Conservation (phyloP, 768 basidiomycete genomes). For the Amanita pallidorosea region DNA sequence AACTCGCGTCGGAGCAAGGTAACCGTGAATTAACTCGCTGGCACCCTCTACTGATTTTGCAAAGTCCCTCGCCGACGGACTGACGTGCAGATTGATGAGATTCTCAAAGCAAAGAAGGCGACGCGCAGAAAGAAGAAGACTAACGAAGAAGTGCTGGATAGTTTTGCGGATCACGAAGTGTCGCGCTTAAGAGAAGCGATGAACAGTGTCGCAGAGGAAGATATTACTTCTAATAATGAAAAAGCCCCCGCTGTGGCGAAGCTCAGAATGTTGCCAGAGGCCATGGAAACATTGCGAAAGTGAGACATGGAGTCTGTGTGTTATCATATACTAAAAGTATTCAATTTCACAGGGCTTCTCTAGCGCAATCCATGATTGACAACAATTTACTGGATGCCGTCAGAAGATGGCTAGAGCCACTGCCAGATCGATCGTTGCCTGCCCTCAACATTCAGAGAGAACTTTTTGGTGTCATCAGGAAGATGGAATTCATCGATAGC, state of each 20-base stretch:
- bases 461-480: conserved; percentile 72
- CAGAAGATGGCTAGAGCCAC: conserved; percentile 85
- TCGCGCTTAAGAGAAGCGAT: conserved; percentile 82
- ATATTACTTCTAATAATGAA: conserved; percentile 68
- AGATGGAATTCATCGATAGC: conserved; percentile 90
- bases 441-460: conserved; percentile 93
- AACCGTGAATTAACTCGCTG: conserved; percentile 6
- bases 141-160: conserved; percentile 78
- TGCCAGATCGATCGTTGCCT: conserved; percentile 86
- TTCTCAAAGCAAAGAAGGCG: conserved; percentile 71
- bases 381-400: conserved; percentile 91
- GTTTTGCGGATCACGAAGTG: conserved; percentile 85
- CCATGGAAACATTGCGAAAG: conserved; percentile 92
- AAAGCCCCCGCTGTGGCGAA: conserved; percentile 80
- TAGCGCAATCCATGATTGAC: conserved; percentile 89
- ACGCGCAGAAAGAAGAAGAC: conserved; percentile 62
- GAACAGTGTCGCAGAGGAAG: conserved; percentile 78
- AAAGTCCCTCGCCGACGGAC: conserved; percentile 33
- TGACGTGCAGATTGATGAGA: conserved; percentile 79
- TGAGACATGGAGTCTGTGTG: conserved; percentile 17
- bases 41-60: conserved; percentile 3
- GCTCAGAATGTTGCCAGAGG: conserved; percentile 75
- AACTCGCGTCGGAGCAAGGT: conserved; percentile 76
- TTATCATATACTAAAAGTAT: conserved; percentile 7
- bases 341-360: conserved; percentile 47